Base-by-base conservation (phyloP, 1,284 basidiomycete genomes). In the Sparassis latifolia region DNA sequence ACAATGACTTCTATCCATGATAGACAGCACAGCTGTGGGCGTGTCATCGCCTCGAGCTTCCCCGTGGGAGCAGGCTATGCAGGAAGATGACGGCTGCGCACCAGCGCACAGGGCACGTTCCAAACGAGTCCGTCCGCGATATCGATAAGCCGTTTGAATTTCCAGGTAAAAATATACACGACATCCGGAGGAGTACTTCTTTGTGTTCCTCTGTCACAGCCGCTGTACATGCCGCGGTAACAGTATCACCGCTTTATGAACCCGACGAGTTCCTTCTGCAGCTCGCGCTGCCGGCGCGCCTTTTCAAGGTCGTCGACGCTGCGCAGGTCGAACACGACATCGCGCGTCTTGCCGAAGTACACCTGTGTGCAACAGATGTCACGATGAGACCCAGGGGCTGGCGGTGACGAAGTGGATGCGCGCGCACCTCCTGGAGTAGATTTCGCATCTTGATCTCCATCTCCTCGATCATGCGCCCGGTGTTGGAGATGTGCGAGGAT, bases 371-470 rank as follows among this genome's bases (percentile, higher is more conserved):
- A 38, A 49, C 30, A 3, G 31, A 40, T 27, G 31, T 41, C 37
- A 52, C 42, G 42, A 37, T 20, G 39, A 42, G 33, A 45, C 45
- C 40, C 37, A 38, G 41, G n/a, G 39, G 20, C 20, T 10, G 20
- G 20, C 29, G 5, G 27, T 27, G 27, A n/a, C 10, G 33, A 32
- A 46, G 12, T 39, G 41, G 20, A 43, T 5, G 33, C 28, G 7
- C 46, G 50, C 72, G 33, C 53, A 79, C 84, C 72, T 97, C 92
- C 64, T 96, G 91, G 44, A 99, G 76, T 52, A 94, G 76, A 68
- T 97, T 97, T 44, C 97, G 84, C 88, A 98, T 95, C 75, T 97
- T 97, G 66, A 93, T 91, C 72, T 99, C 97, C 89, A 96, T 95
- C 58, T 98, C 96, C 69, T 99, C 97, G 58, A 99, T 86, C 83